Conservation (phyloP, 148 eudicot species). For the Drosera capensis region DNA sequence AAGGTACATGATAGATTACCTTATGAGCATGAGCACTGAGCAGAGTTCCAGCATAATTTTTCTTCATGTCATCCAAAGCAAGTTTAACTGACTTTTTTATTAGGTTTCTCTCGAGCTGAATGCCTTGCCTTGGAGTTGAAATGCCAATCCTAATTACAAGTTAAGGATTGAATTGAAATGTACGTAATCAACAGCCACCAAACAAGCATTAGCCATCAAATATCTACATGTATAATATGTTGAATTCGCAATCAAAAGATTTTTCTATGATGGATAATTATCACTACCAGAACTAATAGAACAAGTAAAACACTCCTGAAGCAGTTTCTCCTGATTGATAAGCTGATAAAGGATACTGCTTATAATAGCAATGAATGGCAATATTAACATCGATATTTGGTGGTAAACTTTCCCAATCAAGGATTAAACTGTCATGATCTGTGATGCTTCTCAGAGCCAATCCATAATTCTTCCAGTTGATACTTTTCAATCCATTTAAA, state of each 20-base stretch:
- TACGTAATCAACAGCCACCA: background rate
- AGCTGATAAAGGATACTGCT: conserved; percentile 54
- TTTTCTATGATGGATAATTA: too few relatives aligned
- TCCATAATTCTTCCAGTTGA: conserved; percentile 73
- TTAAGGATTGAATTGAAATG: conserved; percentile 29
- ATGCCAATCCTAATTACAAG: conserved; percentile 27
- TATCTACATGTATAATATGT: background rate
- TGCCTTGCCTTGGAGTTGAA: conserved; percentile 19
- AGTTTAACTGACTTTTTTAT: conserved; percentile 45
- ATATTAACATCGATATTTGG: conserved; percentile 41
- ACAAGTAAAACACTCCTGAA: background rate
- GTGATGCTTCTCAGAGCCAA: conserved; percentile 29
- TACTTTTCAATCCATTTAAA: conserved; percentile 47
- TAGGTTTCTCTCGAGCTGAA: conserved; percentile 26
- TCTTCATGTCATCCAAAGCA: conserved; percentile 74
- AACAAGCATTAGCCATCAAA: background rate
- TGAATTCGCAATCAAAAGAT: too few relatives aligned
- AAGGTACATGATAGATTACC: conserved; percentile 19
- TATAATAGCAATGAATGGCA: conserved; percentile 51
- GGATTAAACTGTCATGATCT: conserved; percentile 37
- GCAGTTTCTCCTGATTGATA: conserved; percentile 3
- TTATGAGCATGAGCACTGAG: conserved; percentile 71
- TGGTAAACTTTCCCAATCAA: conserved; percentile 84
- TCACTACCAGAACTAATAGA: background rate
- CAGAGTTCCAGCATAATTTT: conserved; percentile 54